phyloP scores from a whole-genome alignment of 805 yeast genomes.

The Starmerella khaoyaiensis region DNA sequence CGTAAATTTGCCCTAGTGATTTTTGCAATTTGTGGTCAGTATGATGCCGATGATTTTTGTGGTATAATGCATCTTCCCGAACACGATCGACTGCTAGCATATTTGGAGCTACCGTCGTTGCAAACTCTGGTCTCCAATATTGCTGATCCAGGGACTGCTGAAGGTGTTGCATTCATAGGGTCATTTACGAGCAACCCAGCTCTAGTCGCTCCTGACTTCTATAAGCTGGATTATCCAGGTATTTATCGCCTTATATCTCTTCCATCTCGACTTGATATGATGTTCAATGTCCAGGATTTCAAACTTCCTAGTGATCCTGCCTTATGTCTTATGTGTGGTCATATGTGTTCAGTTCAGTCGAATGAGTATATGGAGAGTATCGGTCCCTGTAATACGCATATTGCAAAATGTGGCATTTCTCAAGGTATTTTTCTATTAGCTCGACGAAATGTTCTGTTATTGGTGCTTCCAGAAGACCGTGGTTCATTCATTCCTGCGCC shows the following conservation, averaged over 20 bases:
- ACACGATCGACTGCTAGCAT: conserved; percentile 19
- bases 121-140: conserved; percentile 11
- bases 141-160: conserved; percentile 12
- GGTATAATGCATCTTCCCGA: conserved; percentile 19
- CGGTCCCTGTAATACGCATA: conserved; percentile 77
- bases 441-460: conserved; percentile 43
- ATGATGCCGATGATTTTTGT: conserved; percentile 20
- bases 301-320: conserved; percentile 52
- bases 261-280: conserved; percentile 53
- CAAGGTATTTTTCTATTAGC: conserved; percentile 66
- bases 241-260: conserved; percentile 45
- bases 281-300: conserved; percentile 37
- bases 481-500: conserved; percentile 84
- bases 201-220: conserved; percentile 2
- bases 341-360: conserved; percentile 52
- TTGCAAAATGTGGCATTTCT: conserved; percentile 40
- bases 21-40: conserved; percentile 19
- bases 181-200: background rate
- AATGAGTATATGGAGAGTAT: conserved; percentile 20
- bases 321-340: conserved; percentile 72
- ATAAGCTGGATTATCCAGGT: conserved; percentile 49
- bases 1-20: conserved; percentile 18
- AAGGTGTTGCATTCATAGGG: conserved; percentile 5
- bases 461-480: conserved; percentile 54
- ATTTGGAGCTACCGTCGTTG: conserved; percentile 20